Percentiles rank a stretch among this genome's conserved stretches.
These are phyloP conservation scores for Diaporthe eres DNA, from an alignment of 2,329 filamentous ascomycete genomes.

Conservation along the genomic window DNA sequence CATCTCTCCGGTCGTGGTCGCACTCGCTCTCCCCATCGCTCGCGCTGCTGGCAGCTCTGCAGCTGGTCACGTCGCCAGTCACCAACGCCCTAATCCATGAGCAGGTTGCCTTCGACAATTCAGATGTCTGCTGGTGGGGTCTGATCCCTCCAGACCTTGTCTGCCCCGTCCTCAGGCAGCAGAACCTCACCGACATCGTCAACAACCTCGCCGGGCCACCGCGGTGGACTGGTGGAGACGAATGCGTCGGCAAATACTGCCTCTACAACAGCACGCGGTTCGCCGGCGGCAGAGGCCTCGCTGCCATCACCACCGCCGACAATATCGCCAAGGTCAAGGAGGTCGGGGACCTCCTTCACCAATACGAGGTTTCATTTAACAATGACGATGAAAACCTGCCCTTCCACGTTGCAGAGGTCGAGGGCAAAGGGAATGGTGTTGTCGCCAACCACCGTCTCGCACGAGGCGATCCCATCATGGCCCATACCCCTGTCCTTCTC, in stretches of 20 bases:
- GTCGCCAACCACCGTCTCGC: conserved; percentile 53
- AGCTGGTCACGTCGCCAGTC: neutral
- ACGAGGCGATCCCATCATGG: conserved; percentile 54
- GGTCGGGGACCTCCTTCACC: conserved; percentile 26
- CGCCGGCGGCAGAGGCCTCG: conserved; percentile 43
- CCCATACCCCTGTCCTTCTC: conserved; percentile 49
- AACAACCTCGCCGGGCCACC: conserved; percentile 51
- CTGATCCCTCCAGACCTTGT: conserved; percentile 35
- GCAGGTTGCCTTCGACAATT: conserved; percentile 39
- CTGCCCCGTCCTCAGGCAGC: conserved; percentile 46
- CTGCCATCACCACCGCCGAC: conserved; percentile 41
- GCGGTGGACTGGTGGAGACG: conserved; percentile 42
- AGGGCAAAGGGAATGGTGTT: conserved; percentile 54
- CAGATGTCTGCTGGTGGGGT: conserved; percentile 41
- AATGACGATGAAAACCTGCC: conserved; percentile 46
- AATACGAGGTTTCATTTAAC: conserved; percentile 47
- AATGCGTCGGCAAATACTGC: conserved; percentile 45
- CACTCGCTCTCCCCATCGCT: neutral
- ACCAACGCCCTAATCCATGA: conserved; percentile 32
- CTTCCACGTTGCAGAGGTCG: conserved; percentile 49
- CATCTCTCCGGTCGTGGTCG: neutral
- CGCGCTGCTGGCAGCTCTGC: conserved; percentile 17
- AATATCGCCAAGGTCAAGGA: conserved; percentile 37
- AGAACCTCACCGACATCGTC: conserved; percentile 59
- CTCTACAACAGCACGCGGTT: conserved; percentile 43